phyloP scores from a whole-genome alignment of 208 protist genomes.

The Leishmania arabica region DNA sequence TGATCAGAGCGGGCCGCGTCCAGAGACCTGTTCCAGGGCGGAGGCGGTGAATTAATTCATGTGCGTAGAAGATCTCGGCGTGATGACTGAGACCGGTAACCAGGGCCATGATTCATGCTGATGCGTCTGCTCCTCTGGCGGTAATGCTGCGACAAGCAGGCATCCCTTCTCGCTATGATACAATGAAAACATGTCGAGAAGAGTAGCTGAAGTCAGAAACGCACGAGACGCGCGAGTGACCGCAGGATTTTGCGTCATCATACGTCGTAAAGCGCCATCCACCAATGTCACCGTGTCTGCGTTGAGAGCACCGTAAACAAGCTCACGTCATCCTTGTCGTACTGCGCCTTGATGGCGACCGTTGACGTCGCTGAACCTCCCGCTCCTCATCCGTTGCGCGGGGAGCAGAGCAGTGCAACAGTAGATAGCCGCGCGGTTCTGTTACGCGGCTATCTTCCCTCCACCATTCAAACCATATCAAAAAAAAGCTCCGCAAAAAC shows the following conservation, averaged over 20 bases:
- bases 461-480: no score
- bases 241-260: neutral
- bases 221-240: neutral
- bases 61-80: neutral
- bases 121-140: neutral
- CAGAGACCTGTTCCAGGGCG: neutral
- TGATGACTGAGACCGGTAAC: neutral
- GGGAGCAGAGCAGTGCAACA: neutral
- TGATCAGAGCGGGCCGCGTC: neutral
- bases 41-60: neutral
- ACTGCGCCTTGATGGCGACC: neutral
- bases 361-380: neutral
- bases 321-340: neutral
- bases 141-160: no score
- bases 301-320: neutral
- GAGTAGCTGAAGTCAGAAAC: neutral
- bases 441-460: no score
- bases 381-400: neutral
- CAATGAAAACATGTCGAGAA: no score
- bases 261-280: neutral
- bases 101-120: neutral
- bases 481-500: neutral
- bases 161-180: no score
- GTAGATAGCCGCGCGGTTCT: no score
- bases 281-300: neutral